Evolutionary conservation across 2,329 filamentous ascomycete species (phyloP).

Genomic region (Phialophora verrucosa): DNA sequence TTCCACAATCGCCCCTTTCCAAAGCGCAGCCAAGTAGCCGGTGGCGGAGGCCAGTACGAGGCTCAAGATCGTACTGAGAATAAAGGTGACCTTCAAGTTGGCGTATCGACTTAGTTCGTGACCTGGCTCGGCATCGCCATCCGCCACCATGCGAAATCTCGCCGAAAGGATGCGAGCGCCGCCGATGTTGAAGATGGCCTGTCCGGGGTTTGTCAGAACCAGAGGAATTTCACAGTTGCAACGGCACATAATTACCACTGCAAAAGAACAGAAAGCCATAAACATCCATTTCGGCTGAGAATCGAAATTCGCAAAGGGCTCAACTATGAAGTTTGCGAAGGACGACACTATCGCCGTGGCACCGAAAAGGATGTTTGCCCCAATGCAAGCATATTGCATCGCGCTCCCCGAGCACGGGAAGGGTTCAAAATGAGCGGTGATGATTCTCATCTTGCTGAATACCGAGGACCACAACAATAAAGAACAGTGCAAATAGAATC

Average conservation of each 20-base stretch:
- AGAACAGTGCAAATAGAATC: neutral
- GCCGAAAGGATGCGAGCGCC: neutral
- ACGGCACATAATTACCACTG: neutral
- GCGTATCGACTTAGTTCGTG: conserved; percentile 2
- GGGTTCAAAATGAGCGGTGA: conserved; percentile 2
- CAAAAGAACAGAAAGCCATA: conserved; percentile 2
- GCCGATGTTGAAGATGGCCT: conserved; percentile 2
- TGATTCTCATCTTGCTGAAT: neutral
- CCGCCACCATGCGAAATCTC: conserved; percentile 11
- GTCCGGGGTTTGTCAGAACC: neutral
- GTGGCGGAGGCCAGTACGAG: neutral
- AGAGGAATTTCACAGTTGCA: neutral
- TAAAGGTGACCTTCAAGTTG: neutral
- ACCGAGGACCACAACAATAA: neutral
- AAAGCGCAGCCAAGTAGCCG: conserved; percentile 2
- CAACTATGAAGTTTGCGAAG: neutral
- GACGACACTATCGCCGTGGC: conserved; percentile 1
- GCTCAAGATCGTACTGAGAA: conserved; percentile 3
- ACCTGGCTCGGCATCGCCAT: conserved; percentile 7
- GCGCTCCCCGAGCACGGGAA: neutral
- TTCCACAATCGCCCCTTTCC: neutral
- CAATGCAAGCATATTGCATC: conserved; percentile 5
- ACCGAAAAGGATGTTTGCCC: conserved; percentile 3
- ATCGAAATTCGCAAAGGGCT: conserved; percentile 7
- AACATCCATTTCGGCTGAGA: conserved; percentile 12